Base-by-base conservation (phyloP, 1,284 basidiomycete genomes). In the Sphagnurus paluster region DNA sequence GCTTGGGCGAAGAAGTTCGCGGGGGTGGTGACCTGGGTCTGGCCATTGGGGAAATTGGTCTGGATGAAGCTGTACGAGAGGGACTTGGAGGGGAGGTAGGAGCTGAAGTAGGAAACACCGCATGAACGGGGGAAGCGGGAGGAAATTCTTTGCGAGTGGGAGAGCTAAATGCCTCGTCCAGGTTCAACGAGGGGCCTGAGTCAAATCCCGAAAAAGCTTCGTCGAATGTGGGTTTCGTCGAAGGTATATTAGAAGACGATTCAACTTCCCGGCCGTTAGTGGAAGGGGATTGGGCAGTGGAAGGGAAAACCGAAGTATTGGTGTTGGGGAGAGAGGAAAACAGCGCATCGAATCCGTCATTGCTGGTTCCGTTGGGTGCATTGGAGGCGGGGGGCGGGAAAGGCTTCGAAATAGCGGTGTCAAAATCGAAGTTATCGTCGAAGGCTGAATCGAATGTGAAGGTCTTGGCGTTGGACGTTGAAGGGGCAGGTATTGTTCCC, bases 391-490 rank as follows among this genome's bases (percentile, higher is more conserved):
- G 52, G n/a, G 59, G 51, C 21, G 64, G 56, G 44, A 67, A 56
- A 23, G 59, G 57, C 17, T 64, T 56, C 41, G 56, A 61, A 5
- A 62, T 48, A 14, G 70, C 70, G 8, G 75, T 70, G 1, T 69
- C 73, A 55, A 94, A 94, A 67, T 93, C 90, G 61, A 93, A 93
- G 53, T 89, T 87, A 57, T 93, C 90, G 26, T 93, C 91, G 56
- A 93, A 93, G n/a, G 73, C 76, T 45, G 79, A 71, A 48, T 85
- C 86, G 49, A 90, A 86, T 8, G 79, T 71, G 54, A 84, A 80
- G 13, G 69, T 66, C 2, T 77, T 70, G 2, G 69, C 58, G 2
- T 72, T 65, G 2, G 71, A 58, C 6, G 68, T 60, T 26, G 52
- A 58, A 28, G 71, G 64, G 7, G 59, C 54, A 2, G 80, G 68